A percentile compares a stretch with the other conserved stretches of the same genome.
These are phyloP conservation scores for Russula brevipes DNA, from an alignment of 768 basidiomycete genomes.

Conservation along the genomic window DNA sequence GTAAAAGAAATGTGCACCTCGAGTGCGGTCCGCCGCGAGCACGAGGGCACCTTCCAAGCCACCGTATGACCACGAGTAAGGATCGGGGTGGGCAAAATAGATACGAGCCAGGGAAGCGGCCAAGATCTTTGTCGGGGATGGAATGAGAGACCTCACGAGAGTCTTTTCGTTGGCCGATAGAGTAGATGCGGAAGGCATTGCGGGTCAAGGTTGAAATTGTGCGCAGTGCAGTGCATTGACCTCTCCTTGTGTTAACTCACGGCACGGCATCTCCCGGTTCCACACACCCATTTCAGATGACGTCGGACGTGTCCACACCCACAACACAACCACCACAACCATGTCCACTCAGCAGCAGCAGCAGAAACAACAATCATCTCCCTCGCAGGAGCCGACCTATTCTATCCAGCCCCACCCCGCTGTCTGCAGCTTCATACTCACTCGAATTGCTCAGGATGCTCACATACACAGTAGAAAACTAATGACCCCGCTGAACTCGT, in stretches of 20 bases:
- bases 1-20: slow-evolving; percentile 57
- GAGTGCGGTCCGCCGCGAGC: slow-evolving; percentile 56
- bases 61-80: slow-evolving; percentile 74
- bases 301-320: background rate
- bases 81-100: slow-evolving; percentile 83
- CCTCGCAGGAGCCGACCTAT: slow-evolving; percentile 33
- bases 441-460: background rate
- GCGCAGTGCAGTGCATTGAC: background rate
- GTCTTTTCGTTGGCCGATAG: slow-evolving; percentile 71
- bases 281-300: background rate
- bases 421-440: background rate
- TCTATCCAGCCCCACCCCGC: slow-evolving; percentile 35
- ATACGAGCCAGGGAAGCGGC: slow-evolving; percentile 80
- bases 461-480: slow-evolving; percentile 39
- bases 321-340: background rate
- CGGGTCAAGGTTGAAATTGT: slow-evolving; percentile 3
- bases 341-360: background rate
- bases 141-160: slow-evolving; percentile 62
- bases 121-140: slow-evolving; percentile 59
- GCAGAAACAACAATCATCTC: background rate
- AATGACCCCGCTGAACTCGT: slow-evolving; percentile 51
- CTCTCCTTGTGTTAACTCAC: background rate
- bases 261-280: slow-evolving; percentile 8
- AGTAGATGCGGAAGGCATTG: slow-evolving; percentile 70
- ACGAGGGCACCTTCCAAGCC: slow-evolving; percentile 85